Evolutionary conservation across 2,329 filamentous ascomycete species (phyloP).

Genomic region (Penicillium palitans): DNA sequence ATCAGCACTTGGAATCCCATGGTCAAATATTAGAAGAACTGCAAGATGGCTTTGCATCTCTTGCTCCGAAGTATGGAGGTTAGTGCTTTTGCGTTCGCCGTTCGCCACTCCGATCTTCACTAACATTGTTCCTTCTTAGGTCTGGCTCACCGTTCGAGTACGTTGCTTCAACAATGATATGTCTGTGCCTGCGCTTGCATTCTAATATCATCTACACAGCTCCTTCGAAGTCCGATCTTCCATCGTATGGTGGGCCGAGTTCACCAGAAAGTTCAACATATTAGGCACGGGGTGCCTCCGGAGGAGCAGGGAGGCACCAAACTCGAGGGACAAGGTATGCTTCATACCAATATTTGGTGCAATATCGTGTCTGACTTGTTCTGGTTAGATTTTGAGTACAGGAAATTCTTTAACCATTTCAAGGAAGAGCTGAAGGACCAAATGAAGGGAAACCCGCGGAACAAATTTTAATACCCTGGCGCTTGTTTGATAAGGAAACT

Average conservation of each 20-base stretch:
- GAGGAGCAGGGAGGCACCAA: slow-evolving; percentile 47
- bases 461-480: slow-evolving; percentile 28
- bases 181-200: slow-evolving; percentile 4
- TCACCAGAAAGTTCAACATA: slow-evolving; percentile 43
- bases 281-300: slow-evolving; percentile 44
- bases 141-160: slow-evolving; percentile 43
- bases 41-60: slow-evolving; percentile 31
- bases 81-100: slow-evolving; percentile 14
- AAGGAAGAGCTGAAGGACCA: slow-evolving; percentile 47
- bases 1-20: background rate
- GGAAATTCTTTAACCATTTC: slow-evolving; percentile 41
- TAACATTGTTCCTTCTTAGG: slow-evolving; percentile 26
- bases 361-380: slow-evolving; percentile 5
- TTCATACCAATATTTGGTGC: background rate
- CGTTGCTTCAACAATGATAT: slow-evolving; percentile 14
- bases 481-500: slow-evolving; percentile 10
- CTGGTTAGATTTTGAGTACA: slow-evolving; percentile 28
- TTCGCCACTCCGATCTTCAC: slow-evolving; percentile 1
- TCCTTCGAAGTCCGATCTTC: slow-evolving; percentile 46
- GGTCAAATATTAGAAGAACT: background rate
- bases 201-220: slow-evolving; percentile 28
- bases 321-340: slow-evolving; percentile 39
- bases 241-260: slow-evolving; percentile 46
- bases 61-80: slow-evolving; percentile 40
- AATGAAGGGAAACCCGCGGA: slow-evolving; percentile 39